Evolutionary conservation across 306 rosid genomes (phyloP).

Genomic region (Begonia peltatifolia): DNA sequence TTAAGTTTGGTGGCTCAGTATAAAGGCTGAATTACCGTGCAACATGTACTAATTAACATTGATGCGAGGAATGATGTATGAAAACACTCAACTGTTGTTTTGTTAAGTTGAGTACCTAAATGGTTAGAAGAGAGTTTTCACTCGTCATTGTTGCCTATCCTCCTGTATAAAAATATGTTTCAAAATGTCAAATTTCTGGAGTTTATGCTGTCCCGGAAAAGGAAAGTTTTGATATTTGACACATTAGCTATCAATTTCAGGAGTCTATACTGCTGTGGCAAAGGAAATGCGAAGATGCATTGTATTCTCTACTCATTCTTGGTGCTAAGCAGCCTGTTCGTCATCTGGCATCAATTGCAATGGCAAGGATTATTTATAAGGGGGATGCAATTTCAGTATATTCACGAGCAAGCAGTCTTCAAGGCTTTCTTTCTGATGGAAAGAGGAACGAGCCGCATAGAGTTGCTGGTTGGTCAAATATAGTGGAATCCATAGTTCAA

Average conservation of each 20-base stretch:
- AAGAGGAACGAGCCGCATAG: constrained; percentile 71
- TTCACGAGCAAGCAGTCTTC: constrained; percentile 89
- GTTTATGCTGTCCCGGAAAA: constrained; percentile 2
- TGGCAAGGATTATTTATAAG: constrained; percentile 72
- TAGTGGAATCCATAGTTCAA: background rate
- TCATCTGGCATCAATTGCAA: constrained; percentile 85
- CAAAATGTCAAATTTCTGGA: background rate
- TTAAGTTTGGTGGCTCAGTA: no score
- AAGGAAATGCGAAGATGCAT: constrained; percentile 92
- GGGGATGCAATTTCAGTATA: constrained; percentile 86
- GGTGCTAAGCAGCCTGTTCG: constrained; percentile 97
- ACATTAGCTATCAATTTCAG: constrained; percentile 25
- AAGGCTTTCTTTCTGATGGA: constrained; percentile 92
- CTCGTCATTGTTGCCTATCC: no score
- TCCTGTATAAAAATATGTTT: no score
- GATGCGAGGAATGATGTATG: no score
- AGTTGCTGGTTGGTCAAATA: constrained; percentile 60
- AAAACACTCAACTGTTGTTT: no score
- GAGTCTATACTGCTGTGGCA: constrained; percentile 84
- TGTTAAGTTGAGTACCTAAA: no score
- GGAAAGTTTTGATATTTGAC: constrained; percentile 4
- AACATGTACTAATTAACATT: no score
- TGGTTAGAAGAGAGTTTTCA: no score
- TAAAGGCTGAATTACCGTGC: no score
- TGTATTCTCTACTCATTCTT: constrained; percentile 62